These are phyloP conservation scores for Coriolopsis trogii DNA, from an alignment of 1,284 basidiomycete genomes.

Conservation along the genomic window DNA sequence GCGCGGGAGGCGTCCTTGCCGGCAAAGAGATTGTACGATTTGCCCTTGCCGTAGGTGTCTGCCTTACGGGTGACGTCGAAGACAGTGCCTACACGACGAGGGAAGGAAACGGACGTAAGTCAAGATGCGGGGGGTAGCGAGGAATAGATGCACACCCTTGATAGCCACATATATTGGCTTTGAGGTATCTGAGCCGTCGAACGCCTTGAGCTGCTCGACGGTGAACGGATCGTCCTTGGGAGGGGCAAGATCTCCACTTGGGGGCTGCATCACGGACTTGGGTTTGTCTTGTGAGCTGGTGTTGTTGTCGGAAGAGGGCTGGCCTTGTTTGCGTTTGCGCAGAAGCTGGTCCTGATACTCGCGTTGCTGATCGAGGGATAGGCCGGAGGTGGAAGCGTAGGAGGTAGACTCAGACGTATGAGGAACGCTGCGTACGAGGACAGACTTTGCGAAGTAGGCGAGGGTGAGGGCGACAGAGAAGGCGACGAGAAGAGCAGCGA, in stretches of 20 bases:
- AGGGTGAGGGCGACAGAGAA: slow-evolving; percentile 26
- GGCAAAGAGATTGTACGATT: slow-evolving; percentile 76
- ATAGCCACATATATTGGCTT: slow-evolving; percentile 88
- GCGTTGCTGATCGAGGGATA: slow-evolving; percentile 20
- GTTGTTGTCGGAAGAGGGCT: slow-evolving; percentile 9
- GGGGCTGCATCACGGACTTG: slow-evolving; percentile 72
- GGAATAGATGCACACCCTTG: slow-evolving; percentile 61
- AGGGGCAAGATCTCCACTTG: slow-evolving; percentile 62
- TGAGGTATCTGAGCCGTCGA: slow-evolving; percentile 63
- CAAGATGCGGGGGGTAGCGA: too few relatives aligned
- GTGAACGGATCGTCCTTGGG: slow-evolving; percentile 83
- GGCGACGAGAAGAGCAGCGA: slow-evolving; percentile 21
- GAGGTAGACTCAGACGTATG: slow-evolving; percentile 9
- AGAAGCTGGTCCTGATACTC: slow-evolving; percentile 20
- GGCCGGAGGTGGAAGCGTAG: slow-evolving; percentile 9
- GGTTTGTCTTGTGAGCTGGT: slow-evolving; percentile 38
- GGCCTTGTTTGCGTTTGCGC: slow-evolving; percentile 16
- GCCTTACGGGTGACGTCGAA: slow-evolving; percentile 84
- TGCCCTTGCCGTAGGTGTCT: slow-evolving; percentile 80
- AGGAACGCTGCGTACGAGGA: slow-evolving; percentile 10
- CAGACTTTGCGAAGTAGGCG: slow-evolving; percentile 23
- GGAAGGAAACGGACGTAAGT: not conserved
- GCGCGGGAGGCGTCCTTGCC: slow-evolving; percentile 91
- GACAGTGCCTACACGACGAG: slow-evolving; percentile 58
- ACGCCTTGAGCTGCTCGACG: slow-evolving; percentile 65